Percentiles rank a stretch among this genome's conserved stretches.
Evolutionary conservation across 345 rosid genomes (phyloP).

Genomic region (Nasturtium officinale): DNA sequence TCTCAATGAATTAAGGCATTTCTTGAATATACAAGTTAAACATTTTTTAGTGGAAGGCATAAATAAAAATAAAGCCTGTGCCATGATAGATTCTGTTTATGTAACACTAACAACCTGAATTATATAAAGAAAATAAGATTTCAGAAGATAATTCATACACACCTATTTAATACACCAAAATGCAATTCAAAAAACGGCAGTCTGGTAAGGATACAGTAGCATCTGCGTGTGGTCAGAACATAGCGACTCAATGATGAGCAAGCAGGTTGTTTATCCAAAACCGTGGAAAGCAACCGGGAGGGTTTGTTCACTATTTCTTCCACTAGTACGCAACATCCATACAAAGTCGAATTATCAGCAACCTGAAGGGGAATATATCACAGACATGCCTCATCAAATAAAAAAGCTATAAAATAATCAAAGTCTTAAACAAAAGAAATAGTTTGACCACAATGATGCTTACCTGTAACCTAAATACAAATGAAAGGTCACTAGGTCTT

Average conservation of each 20-base stretch:
- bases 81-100: neutral
- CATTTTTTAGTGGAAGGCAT: neutral
- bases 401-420: conserved; percentile 7
- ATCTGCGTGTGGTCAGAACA: conserved; percentile 83
- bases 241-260: conserved; percentile 66
- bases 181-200: conserved; percentile 94
- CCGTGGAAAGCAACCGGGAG: conserved; percentile 85
- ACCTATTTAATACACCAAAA: conserved; percentile 89
- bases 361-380: conserved; percentile 54
- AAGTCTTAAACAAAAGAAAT: neutral
- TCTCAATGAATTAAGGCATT: neutral
- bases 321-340: conserved; percentile 88
- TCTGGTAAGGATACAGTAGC: conserved; percentile 94
- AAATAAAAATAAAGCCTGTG: neutral
- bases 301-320: conserved; percentile 92
- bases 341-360: conserved; percentile 89
- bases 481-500: conserved; percentile 86
- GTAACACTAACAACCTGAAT: neutral
- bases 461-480: conserved; percentile 96
- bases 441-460: neutral
- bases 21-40: conserved; percentile 4
- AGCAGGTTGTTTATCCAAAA: conserved; percentile 67
- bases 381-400: conserved; percentile 19
- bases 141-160: conserved; percentile 7
- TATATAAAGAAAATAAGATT: neutral